These are phyloP conservation scores for Fomitopsis schrenkii DNA, from an alignment of 1,284 basidiomycete species.

Conservation along the genomic window DNA sequence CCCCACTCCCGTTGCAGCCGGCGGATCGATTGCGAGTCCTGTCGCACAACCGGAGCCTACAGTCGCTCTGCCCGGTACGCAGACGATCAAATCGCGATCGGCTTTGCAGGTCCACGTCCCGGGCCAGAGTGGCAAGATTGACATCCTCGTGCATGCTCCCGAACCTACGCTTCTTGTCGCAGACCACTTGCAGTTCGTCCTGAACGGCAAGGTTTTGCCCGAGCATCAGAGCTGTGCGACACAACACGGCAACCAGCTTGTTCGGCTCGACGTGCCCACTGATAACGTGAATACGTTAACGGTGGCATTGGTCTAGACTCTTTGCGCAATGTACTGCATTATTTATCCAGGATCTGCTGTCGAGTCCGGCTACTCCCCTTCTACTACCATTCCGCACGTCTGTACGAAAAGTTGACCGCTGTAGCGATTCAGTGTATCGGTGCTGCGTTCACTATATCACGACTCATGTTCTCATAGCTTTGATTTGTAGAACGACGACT, in stretches of 20 bases:
- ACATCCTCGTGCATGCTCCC: conserved; percentile 3
- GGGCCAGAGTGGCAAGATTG: not conserved
- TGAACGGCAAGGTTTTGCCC: not conserved
- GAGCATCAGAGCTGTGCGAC: not conserved
- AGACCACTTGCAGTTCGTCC: not conserved
- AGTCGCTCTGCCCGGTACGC: not conserved
- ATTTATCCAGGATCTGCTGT: not conserved
- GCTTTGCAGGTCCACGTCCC: not conserved
- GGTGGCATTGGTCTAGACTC: not conserved
- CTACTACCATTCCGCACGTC: not conserved
- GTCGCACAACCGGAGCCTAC: not conserved
- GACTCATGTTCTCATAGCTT: not conserved
- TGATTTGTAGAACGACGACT: not conserved
- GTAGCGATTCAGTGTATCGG: not conserved
- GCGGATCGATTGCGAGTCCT: not conserved
- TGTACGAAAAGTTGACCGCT: not conserved
- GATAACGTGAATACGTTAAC: not conserved
- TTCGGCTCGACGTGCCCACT: not conserved
- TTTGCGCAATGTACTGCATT: not conserved
- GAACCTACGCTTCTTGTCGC: not conserved
- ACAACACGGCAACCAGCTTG: not conserved
- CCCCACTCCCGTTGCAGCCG: not conserved
- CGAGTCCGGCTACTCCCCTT: not conserved
- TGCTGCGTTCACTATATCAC: not conserved
- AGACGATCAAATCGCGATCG: not conserved